Conservation (phyloP, 257 asterid species). For the Capsicum chinense region DNA sequence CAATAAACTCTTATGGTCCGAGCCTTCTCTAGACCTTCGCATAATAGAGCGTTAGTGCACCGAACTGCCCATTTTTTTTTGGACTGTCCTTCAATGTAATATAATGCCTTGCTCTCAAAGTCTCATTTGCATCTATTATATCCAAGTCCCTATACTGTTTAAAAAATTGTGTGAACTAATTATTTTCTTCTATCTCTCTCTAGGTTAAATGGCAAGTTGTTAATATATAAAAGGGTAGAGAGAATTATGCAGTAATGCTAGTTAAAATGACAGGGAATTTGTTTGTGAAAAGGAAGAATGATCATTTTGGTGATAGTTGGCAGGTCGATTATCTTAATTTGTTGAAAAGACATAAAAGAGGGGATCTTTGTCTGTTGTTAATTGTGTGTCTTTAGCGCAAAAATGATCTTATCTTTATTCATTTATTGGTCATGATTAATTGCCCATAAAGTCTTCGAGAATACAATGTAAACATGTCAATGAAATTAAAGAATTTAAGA, state of each 20-base stretch:
- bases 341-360: slow-evolving; percentile 16
- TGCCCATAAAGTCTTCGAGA: neutral
- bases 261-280: neutral
- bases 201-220: neutral
- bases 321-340: neutral
- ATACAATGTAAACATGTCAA: neutral
- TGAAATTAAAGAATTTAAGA: neutral
- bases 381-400: neutral
- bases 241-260: neutral
- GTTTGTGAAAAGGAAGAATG: neutral
- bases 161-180: neutral
- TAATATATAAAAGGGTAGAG: neutral
- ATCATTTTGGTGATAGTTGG: slow-evolving; percentile 10
- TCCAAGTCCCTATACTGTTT: neutral
- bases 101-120: neutral
- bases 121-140: neutral
- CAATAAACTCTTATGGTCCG: too few relatives aligned
- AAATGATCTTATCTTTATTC: neutral
- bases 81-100: too few relatives aligned
- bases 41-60: too few relatives aligned
- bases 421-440: neutral
- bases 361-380: slow-evolving; percentile 24
- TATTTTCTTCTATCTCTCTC: too few relatives aligned
- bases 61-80: too few relatives aligned
- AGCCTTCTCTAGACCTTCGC: too few relatives aligned